Conservation (phyloP, 2,329 filamentous ascomycete species). For the Dothiorella sarmentorum region DNA sequence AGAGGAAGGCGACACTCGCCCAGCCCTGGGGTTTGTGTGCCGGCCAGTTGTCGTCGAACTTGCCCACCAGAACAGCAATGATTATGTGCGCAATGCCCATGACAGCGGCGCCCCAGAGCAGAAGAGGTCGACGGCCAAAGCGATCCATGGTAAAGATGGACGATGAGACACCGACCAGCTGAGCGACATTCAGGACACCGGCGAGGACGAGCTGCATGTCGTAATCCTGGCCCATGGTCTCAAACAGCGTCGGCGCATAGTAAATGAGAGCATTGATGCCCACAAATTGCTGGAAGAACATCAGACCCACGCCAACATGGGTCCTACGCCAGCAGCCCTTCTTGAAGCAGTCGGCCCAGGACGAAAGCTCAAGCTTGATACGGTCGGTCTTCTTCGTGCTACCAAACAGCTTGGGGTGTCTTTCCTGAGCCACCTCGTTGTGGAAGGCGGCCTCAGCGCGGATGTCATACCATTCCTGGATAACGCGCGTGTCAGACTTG, state of each 20-base stretch:
- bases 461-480: slow-evolving; percentile 52
- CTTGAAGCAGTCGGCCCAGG: slow-evolving; percentile 49
- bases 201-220: slow-evolving; percentile 41
- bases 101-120: slow-evolving; percentile 43
- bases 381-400: slow-evolving; percentile 28
- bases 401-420: slow-evolving; percentile 34
- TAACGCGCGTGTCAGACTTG: slow-evolving; percentile 47
- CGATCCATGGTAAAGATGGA: slow-evolving; percentile 45
- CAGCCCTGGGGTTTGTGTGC: slow-evolving; percentile 52
- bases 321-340: slow-evolving; percentile 45
- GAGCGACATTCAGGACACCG: slow-evolving; percentile 40
- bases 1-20: slow-evolving; percentile 56
- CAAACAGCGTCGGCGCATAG: slow-evolving; percentile 47
- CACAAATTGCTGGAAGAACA: slow-evolving; percentile 46
- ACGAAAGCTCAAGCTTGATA: slow-evolving; percentile 44
- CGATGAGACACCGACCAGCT: slow-evolving; percentile 40
- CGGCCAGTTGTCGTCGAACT: slow-evolving; percentile 51
- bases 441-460: slow-evolving; percentile 54
- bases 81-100: slow-evolving; percentile 49
- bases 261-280: slow-evolving; percentile 49
- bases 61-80: slow-evolving; percentile 54
- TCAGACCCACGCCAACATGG: slow-evolving; percentile 38
- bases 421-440: slow-evolving; percentile 41
- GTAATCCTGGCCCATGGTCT: slow-evolving; percentile 36
- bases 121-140: slow-evolving; percentile 39